A percentile compares a stretch with the other conserved stretches of the same genome.
phyloP scores from a whole-genome alignment of 768 basidiomycete genomes.

The Chalciporus pseudorubinellus region DNA sequence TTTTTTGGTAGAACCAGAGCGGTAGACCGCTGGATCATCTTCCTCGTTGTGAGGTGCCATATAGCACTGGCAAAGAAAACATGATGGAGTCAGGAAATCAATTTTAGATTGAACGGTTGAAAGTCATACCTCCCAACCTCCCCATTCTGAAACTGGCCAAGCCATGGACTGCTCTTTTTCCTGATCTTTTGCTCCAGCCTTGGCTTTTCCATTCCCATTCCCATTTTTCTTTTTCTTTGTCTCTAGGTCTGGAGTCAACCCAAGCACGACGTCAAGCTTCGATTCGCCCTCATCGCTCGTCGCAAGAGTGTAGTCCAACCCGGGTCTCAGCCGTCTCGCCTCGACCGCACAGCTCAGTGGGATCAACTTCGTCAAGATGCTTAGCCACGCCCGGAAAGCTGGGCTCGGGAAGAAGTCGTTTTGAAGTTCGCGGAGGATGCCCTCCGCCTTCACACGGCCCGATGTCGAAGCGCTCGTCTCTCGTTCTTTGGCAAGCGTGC shows the following conservation, averaged over 20 bases:
- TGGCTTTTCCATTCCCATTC: conserved; percentile 24
- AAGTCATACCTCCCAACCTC: conserved; percentile 85
- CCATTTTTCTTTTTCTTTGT: not conserved
- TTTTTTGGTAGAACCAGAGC: conserved; percentile 50
- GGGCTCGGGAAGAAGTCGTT: conserved; percentile 72
- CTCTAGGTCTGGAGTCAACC: conserved; percentile 60
- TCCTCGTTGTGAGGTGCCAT: conserved; percentile 94
- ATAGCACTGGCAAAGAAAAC: conserved; percentile 61
- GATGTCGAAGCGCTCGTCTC: not conserved
- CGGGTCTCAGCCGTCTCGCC: conserved; percentile 86
- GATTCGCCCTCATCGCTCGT: conserved; percentile 81
- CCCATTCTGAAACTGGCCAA: conserved; percentile 78
- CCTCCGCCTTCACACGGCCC: conserved; percentile 18
- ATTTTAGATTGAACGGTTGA: not conserved
- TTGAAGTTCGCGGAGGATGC: conserved; percentile 47
- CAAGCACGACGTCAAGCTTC: conserved; percentile 81
- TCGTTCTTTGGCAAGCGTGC: conserved; percentile 44
- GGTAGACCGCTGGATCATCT: conserved; percentile 94
- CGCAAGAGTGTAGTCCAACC: conserved; percentile 93
- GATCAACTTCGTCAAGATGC: conserved; percentile 65
- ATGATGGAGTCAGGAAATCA: not conserved
- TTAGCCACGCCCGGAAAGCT: conserved; percentile 92
- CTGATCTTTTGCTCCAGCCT: conserved; percentile 27
- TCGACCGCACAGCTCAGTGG: conserved; percentile 72
- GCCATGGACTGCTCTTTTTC: conserved; percentile 37